Evolutionary conservation across 1,284 basidiomycete genomes (phyloP).

Genomic region (Ceratobasidium sp.): DNA sequence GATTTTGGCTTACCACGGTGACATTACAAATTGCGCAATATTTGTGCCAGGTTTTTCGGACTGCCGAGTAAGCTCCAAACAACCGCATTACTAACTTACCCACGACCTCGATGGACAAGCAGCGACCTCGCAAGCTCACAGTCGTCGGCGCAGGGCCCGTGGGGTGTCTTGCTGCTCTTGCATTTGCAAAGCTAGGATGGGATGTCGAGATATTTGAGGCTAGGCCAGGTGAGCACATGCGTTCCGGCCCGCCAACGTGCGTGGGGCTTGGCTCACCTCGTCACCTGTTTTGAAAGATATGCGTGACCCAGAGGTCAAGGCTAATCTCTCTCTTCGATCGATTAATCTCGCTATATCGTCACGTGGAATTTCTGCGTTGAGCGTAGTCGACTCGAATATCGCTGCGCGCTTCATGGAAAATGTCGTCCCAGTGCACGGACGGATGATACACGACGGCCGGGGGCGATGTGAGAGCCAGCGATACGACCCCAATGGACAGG

Average conservation of each 20-base stretch:
- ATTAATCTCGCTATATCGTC: slow-evolving; percentile 98
- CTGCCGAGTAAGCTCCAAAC: background rate
- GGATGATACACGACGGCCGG: slow-evolving; percentile 90
- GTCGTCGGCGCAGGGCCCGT: slow-evolving; percentile 90
- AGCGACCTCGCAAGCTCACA: slow-evolving; percentile 52
- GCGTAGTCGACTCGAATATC: slow-evolving; percentile 78
- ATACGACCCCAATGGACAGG: slow-evolving; percentile 90
- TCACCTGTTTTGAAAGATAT: slow-evolving; percentile 62
- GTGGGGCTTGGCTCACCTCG: slow-evolving; percentile 15
- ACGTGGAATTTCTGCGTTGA: slow-evolving; percentile 88
- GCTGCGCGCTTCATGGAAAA: slow-evolving; percentile 79
- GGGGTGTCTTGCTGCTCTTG: slow-evolving; percentile 89
- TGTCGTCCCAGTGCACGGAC: slow-evolving; percentile 92
- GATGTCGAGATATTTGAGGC: slow-evolving; percentile 89
- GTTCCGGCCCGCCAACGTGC: slow-evolving; percentile 37
- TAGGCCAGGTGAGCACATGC: slow-evolving; percentile 71
- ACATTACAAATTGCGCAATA: background rate
- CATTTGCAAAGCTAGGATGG: slow-evolving; percentile 90
- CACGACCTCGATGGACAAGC: slow-evolving; percentile 25
- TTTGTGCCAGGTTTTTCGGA: background rate
- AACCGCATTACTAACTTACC: slow-evolving; percentile 18
- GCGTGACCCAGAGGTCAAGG: slow-evolving; percentile 73
- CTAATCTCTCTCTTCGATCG: slow-evolving; percentile 75
- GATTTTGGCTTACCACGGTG: slow-evolving; percentile 4
- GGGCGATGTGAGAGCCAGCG: slow-evolving; percentile 81